Evolutionary conservation across 2,329 filamentous ascomycete species (phyloP).

Genomic region (Nannizzia gypsea): DNA sequence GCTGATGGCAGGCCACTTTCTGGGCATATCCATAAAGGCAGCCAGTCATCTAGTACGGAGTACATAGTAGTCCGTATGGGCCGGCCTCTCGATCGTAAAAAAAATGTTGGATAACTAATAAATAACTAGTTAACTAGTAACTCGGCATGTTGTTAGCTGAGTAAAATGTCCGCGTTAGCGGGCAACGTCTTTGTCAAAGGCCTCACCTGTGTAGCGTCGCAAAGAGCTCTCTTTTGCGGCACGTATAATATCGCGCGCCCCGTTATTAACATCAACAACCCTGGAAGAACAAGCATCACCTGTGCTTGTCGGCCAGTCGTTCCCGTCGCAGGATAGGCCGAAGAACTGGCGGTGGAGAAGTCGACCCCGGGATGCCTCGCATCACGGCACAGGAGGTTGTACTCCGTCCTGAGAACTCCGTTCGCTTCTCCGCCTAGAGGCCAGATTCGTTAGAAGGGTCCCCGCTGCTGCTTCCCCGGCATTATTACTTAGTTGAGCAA

Average conservation of each 20-base stretch:
- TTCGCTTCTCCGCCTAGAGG: neutral
- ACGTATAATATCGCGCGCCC: neutral
- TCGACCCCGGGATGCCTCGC: neutral
- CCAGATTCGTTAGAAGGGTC: neutral
- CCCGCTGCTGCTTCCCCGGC: neutral
- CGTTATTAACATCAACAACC: neutral
- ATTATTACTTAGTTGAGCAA: neutral
- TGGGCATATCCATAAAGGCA: no score
- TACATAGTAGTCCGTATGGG: neutral
- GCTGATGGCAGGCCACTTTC: no score
- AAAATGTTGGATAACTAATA: no score
- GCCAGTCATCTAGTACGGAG: neutral
- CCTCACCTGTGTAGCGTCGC: neutral
- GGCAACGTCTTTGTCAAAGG: no score
- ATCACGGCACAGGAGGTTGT: neutral
- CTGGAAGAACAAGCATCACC: neutral
- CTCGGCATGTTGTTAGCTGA: no score
- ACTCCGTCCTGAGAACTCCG: neutral
- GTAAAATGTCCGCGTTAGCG: no score
- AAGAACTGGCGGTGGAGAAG: constrained; percentile 7
- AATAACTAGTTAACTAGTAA: no score
- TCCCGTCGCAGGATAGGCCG: constrained; percentile 2
- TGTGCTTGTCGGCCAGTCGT: neutral
- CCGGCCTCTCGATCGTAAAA: neutral
- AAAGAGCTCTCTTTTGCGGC: neutral